These are phyloP conservation scores for Pseudonectria buxi DNA, from an alignment of 2,329 filamentous ascomycete species.

Conservation along the genomic window DNA sequence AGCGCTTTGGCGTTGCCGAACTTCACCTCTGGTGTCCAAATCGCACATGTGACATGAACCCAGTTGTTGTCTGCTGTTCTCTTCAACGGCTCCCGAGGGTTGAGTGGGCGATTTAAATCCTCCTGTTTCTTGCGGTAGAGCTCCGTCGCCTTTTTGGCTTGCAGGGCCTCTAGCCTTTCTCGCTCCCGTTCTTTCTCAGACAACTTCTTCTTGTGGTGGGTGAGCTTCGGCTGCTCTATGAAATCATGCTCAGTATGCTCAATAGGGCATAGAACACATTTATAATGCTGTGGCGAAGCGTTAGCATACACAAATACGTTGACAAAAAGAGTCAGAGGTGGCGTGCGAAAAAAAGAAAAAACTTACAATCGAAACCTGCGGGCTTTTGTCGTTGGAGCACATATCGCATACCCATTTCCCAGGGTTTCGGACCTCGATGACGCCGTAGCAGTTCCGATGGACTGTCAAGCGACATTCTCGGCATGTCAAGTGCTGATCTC, in stretches of 20 bases:
- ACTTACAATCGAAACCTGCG: conserved; percentile 82
- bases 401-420: conserved; percentile 94
- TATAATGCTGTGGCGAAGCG: conserved; percentile 57
- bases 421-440: conserved; percentile 60
- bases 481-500: conserved; percentile 70
- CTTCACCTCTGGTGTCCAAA: conserved; percentile 88
- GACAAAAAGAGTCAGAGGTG: not conserved
- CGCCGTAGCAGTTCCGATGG: conserved; percentile 88
- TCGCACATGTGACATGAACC: conserved; percentile 90
- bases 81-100: conserved; percentile 87
- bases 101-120: conserved; percentile 72
- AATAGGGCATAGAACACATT: conserved; percentile 86
- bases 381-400: conserved; percentile 89
- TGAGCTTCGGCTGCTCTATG: conserved; percentile 57
- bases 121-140: conserved; percentile 77
- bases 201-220: conserved; percentile 70
- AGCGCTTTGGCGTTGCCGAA: conserved; percentile 80
- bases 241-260: conserved; percentile 76
- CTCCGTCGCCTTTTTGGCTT: conserved; percentile 71
- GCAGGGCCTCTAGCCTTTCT: conserved; percentile 78
- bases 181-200: conserved; percentile 85
- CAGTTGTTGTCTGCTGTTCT: conserved; percentile 95
- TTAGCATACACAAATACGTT: conserved; percentile 22
- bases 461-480: conserved; percentile 86
- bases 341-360: not conserved